Percentiles rank a stretch among this genome's conserved stretches.
phyloP scores from a whole-genome alignment of 345 rosid genomes.

The Gynandropsis gynandra region DNA sequence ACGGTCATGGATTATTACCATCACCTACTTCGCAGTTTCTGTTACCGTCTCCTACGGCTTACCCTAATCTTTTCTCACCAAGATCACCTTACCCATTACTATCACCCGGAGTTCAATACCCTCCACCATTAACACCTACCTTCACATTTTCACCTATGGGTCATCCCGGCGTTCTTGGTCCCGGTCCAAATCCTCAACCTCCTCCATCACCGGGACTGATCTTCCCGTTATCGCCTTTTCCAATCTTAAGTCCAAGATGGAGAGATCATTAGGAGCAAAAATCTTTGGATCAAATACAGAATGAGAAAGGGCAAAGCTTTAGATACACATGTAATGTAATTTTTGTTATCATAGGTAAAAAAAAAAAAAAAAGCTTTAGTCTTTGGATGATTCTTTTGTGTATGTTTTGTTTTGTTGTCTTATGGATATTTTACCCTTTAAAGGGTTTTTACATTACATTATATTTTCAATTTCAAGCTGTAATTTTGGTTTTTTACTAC shows the following conservation, averaged over 20 bases:
- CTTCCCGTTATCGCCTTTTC: constrained; percentile 65
- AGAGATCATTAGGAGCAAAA: constrained; percentile 32
- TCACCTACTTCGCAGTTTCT: constrained; percentile 84
- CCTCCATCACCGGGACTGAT: constrained; percentile 63
- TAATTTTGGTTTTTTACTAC: no score
- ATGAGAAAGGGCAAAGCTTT: no score
- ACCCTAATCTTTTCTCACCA: constrained; percentile 56
- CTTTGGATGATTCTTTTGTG: no score
- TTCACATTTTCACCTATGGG: constrained; percentile 59
- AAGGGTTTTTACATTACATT: no score
- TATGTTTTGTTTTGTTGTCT: no score
- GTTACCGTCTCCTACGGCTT: constrained; percentile 60
- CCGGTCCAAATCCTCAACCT: constrained; percentile 74
- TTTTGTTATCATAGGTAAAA: no score
- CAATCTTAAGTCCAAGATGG: constrained; percentile 59
- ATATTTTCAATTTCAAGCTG: no score
- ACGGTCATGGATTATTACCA: constrained; percentile 50
- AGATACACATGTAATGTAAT: no score
- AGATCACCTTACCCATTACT: constrained; percentile 62
- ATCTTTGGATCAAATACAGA: no score
- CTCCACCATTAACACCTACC: constrained; percentile 67
- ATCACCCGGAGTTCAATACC: constrained; percentile 78
- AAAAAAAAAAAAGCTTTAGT: no score
- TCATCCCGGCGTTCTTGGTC: constrained; percentile 68
- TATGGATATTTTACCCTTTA: no score